A percentile compares a stretch with the other conserved stretches of the same genome.
Evolutionary conservation across 805 yeast genomes (phyloP).

Genomic region (Yueomyces sp.): DNA sequence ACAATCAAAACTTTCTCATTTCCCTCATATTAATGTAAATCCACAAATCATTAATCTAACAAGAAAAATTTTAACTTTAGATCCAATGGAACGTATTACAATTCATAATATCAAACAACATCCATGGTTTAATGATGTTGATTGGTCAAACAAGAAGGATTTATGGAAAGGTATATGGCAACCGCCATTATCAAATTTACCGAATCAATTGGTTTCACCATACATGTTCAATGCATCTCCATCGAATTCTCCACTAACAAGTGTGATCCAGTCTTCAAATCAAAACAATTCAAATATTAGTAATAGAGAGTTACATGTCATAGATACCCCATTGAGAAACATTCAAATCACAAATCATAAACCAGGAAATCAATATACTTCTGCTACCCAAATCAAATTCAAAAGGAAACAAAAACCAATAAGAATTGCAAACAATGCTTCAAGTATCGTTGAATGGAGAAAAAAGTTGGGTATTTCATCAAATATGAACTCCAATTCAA

Average conservation of each 20-base stretch:
- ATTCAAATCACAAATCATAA: slow-evolving; percentile 19
- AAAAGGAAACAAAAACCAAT: too few species aligned
- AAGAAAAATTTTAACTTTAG: slow-evolving; percentile 48
- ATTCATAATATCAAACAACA: slow-evolving; percentile 49
- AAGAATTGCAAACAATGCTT: slow-evolving; percentile 16
- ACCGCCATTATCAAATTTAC: slow-evolving; percentile 8
- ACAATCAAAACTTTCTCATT: slow-evolving; percentile 14
- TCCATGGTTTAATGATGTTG: slow-evolving; percentile 52
- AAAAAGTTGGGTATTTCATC: slow-evolving; percentile 19
- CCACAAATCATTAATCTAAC: slow-evolving; percentile 52
- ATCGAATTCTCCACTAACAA: slow-evolving; percentile 3
- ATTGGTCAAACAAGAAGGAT: slow-evolving; percentile 51
- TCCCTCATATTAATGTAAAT: slow-evolving; percentile 31
- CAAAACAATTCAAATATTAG: slow-evolving; percentile 8
- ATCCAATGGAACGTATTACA: slow-evolving; percentile 53
- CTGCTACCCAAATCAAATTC: not conserved
- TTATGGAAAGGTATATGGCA: slow-evolving; percentile 78
- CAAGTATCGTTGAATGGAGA: slow-evolving; percentile 27
- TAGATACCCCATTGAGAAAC: slow-evolving; percentile 17
- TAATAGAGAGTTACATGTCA: slow-evolving; percentile 16
- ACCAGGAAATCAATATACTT: slow-evolving; percentile 6
- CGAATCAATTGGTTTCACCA: not conserved
- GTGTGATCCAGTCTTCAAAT: not conserved
- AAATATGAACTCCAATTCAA: not conserved
- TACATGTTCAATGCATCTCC: slow-evolving; percentile 2